These are phyloP conservation scores for Fusarium floridanum DNA, from an alignment of 2,329 filamentous ascomycete species.

Conservation along the genomic window DNA sequence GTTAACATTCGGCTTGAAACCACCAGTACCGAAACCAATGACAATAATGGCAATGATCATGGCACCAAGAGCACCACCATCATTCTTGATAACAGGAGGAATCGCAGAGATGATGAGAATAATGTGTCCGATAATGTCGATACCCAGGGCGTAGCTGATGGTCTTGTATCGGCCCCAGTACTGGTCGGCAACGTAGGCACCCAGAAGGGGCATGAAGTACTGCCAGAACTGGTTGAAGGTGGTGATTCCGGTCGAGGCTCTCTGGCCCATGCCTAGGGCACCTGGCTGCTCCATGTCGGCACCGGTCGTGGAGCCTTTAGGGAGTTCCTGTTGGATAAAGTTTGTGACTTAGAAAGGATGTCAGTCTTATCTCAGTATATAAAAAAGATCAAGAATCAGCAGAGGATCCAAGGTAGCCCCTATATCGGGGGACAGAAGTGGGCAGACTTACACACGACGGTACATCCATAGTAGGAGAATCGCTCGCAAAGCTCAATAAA, in stretches of 20 bases:
- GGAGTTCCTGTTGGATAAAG: slow-evolving; percentile 72
- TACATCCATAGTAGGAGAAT: slow-evolving; percentile 79
- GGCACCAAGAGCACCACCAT: slow-evolving; percentile 68
- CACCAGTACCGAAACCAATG: slow-evolving; percentile 74
- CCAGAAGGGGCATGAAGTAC: slow-evolving; percentile 70
- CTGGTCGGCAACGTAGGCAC: slow-evolving; percentile 64
- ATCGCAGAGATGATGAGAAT: slow-evolving; percentile 76
- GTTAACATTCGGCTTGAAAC: slow-evolving; percentile 81
- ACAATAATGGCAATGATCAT: slow-evolving; percentile 71
- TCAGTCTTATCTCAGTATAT: neutral
- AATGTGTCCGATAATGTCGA: slow-evolving; percentile 75
- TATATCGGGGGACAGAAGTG: neutral
- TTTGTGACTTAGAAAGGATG: slow-evolving; percentile 62
- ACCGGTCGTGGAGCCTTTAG: slow-evolving; percentile 67
- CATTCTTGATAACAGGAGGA: slow-evolving; percentile 69
- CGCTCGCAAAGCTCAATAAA: slow-evolving; percentile 79
- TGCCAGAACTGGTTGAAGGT: slow-evolving; percentile 70
- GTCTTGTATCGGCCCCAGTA: slow-evolving; percentile 78
- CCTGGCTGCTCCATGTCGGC: slow-evolving; percentile 61
- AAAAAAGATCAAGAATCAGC: neutral
- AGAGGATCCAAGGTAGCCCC: neutral
- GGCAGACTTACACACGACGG: slow-evolving; percentile 69
- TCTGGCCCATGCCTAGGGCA: slow-evolving; percentile 69
- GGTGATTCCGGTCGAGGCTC: slow-evolving; percentile 60
- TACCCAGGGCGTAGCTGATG: slow-evolving; percentile 71